These are phyloP conservation scores for Vachellia pachyceras DNA, from an alignment of 306 rosid species.

Conservation along the genomic window DNA sequence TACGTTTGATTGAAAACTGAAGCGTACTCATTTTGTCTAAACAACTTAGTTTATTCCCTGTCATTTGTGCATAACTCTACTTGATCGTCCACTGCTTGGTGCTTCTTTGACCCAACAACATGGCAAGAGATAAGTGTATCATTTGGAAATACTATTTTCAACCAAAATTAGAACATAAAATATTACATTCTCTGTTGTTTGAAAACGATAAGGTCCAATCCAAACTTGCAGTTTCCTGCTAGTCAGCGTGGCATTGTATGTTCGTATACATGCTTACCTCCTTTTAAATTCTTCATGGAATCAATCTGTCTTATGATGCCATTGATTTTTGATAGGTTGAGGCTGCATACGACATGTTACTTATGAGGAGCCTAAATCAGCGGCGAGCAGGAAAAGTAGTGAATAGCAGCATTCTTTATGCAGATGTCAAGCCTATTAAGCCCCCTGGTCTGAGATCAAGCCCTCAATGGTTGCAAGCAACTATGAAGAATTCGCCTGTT, in stretches of 20 bases:
- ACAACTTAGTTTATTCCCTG: background rate
- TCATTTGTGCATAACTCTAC: background rate
- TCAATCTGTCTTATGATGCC: constrained; percentile 25
- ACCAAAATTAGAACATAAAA: constrained; percentile 49
- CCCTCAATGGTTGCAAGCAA: constrained; percentile 83
- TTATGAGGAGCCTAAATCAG: constrained; percentile 90
- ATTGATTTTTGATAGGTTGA: constrained; percentile 62
- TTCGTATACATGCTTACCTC: constrained; percentile 3
- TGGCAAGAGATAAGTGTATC: background rate
- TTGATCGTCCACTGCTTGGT: background rate
- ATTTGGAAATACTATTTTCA: background rate
- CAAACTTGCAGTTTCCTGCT: constrained; percentile 14
- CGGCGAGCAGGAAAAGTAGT: constrained; percentile 93
- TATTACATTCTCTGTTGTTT: background rate
- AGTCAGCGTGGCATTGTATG: background rate
- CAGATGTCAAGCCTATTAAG: constrained; percentile 81
- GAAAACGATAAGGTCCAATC: constrained; percentile 5
- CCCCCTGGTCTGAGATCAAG: constrained; percentile 59
- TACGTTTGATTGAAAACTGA: background rate
- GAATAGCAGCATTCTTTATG: constrained; percentile 75
- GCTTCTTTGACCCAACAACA: background rate
- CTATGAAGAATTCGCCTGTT: constrained; percentile 67
- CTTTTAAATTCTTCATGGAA: constrained; percentile 11
- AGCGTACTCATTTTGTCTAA: background rate
- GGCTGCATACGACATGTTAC: constrained; percentile 98